These are phyloP conservation scores for Sicyos edulis DNA, from an alignment of 306 rosid genomes.

Conservation along the genomic window DNA sequence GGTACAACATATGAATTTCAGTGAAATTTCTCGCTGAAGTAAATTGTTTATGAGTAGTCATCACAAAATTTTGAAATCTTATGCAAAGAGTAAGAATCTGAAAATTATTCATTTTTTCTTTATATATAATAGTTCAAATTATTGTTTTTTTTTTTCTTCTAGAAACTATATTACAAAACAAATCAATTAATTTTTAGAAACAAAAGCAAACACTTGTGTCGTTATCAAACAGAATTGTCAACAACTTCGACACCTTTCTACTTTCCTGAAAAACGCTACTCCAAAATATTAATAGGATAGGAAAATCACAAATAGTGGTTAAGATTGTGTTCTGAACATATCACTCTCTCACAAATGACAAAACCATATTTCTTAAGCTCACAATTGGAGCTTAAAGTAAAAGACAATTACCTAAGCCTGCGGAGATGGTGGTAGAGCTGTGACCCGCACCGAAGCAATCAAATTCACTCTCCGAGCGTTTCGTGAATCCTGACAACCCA, in stretches of 20 bases:
- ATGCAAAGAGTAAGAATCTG: not conserved
- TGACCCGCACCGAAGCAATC: too few relatives aligned
- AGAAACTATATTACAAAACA: not conserved
- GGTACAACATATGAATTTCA: constrained; percentile 9
- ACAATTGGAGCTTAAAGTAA: constrained; percentile 15
- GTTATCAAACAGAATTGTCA: constrained; percentile 13
- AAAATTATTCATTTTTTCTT: not conserved
- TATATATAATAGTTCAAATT: not conserved
- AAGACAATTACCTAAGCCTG: constrained; percentile 43
- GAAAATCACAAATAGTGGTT: too few relatives aligned
- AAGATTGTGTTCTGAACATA: constrained; percentile 13
- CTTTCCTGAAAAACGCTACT: not conserved
- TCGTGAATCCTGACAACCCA: too few relatives aligned
- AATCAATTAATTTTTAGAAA: too few relatives aligned
- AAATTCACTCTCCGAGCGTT: not conserved
- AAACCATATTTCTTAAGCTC: not conserved
- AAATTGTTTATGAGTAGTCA: not conserved
- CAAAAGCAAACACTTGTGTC: not conserved
- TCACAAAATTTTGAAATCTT: not conserved
- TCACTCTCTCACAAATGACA: not conserved
- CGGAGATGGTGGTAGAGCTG: too few relatives aligned
- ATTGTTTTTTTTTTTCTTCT: not conserved
- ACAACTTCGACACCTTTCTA: not conserved
- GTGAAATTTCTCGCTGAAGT: not conserved
- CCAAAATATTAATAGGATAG: not conserved